phyloP scores from a whole-genome alignment of 352 stramenopile genomes.

The Pythium aquatile region DNA sequence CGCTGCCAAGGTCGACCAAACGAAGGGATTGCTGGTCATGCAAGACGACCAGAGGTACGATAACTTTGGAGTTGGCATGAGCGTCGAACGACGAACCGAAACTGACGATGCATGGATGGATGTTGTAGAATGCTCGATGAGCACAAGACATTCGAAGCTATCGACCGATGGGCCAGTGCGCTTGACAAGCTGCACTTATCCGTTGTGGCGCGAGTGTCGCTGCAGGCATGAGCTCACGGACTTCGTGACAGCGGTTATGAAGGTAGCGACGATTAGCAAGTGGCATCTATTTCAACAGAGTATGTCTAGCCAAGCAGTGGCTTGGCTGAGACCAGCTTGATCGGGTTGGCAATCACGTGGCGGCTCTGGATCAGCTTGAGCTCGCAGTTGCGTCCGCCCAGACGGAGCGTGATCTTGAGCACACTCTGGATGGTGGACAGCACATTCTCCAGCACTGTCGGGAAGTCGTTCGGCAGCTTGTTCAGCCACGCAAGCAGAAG shows the following conservation, averaged over 20 bases:
- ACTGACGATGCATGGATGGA: slow-evolving; percentile 13
- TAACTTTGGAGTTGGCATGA: not conserved
- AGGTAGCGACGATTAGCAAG: not conserved
- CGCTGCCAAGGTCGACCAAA: slow-evolving; percentile 91
- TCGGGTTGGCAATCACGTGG: slow-evolving; percentile 62
- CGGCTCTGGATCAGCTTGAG: slow-evolving; percentile 84
- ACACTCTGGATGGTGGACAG: slow-evolving; percentile 82
- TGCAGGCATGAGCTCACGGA: slow-evolving; percentile 3
- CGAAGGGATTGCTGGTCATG: slow-evolving; percentile 48
- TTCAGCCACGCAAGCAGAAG: slow-evolving; percentile 82
- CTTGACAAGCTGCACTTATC: slow-evolving; percentile 51
- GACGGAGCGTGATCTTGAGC: slow-evolving; percentile 58
- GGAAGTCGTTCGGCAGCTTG: slow-evolving; percentile 57
- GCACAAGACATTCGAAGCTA: slow-evolving; percentile 67
- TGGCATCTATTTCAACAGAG: slow-evolving; percentile 15
- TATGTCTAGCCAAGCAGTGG: slow-evolving; percentile 22
- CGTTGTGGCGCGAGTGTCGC: slow-evolving; percentile 38
- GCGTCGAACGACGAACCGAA: not conserved
- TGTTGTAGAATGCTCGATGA: slow-evolving; percentile 43
- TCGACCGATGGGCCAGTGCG: slow-evolving; percentile 58
- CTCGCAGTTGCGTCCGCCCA: slow-evolving; percentile 69
- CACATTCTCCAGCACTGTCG: slow-evolving; percentile 69
- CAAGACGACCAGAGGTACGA: slow-evolving; percentile 53
- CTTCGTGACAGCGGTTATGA: not conserved
- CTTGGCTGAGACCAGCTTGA: slow-evolving; percentile 46